Evolutionary conservation across 768 basidiomycete species (phyloP).

Genomic region (Termitomyces sp.): DNA sequence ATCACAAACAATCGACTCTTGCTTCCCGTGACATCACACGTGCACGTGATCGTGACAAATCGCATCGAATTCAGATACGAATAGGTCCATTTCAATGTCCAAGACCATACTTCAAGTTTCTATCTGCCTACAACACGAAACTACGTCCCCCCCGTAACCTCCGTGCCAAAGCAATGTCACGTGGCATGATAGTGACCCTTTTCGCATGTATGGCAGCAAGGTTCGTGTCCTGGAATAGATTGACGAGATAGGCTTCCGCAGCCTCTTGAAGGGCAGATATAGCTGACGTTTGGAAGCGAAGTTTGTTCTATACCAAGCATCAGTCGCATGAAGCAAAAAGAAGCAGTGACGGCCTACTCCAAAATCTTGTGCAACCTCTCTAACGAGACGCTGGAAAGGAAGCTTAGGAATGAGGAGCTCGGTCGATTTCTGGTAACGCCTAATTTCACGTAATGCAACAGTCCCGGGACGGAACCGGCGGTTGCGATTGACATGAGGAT

Average conservation of each 20-base stretch:
- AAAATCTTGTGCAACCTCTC: conserved; percentile 17
- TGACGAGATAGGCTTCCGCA: conserved; percentile 16
- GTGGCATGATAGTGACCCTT: conserved; percentile 16
- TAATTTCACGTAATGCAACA: conserved; percentile 18
- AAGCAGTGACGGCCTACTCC: conserved; percentile 1
- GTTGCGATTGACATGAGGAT: conserved; percentile 83
- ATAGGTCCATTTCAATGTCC: not conserved
- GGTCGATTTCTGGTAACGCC: conserved; percentile 18
- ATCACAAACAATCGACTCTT: too few relatives aligned
- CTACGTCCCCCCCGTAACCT: conserved; percentile 10
- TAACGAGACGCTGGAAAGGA: conserved; percentile 18
- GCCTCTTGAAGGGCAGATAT: conserved; percentile 17
- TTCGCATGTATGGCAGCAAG: conserved; percentile 17
- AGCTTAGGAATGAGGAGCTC: conserved; percentile 17
- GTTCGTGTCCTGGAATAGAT: conserved; percentile 16
- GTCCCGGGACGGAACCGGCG: conserved; percentile 58
- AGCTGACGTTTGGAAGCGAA: conserved; percentile 15
- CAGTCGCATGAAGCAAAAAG: not conserved
- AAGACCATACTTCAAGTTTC: not conserved
- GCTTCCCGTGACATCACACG: too few relatives aligned
- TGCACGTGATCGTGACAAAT: not conserved
- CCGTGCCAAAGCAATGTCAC: conserved; percentile 13
- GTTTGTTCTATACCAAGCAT: conserved; percentile 6
- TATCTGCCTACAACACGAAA: not conserved
- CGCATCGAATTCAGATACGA: not conserved